Base-by-base conservation (phyloP, 192 early-diverging fungal genomes). In the Coemansia sp. region DNA sequence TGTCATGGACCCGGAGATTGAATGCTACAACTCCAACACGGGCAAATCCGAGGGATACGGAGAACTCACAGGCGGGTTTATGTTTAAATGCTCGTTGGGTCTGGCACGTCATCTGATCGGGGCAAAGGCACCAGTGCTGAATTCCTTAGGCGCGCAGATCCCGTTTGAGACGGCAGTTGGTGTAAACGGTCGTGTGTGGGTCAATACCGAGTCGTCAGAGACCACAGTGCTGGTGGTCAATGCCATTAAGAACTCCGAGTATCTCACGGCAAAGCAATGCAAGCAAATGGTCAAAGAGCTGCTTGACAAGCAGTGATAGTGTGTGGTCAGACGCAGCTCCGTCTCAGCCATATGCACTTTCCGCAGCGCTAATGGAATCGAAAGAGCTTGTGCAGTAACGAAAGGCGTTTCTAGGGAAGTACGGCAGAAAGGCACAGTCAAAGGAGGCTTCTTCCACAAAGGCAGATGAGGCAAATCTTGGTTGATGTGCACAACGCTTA, bases 1-100 rank as follows among this genome's bases (percentile, higher is more conserved):
- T 62, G 93, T 97, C 76, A 96, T 99, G 94, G 96, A 99, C 44
- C 92, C 97, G 9, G 97, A 99, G 64, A 68, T 99, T 16, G 92
- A 95, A 62, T 99, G 97, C 79, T 70, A 89, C 48, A 93, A 94
- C 65, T 88, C 90, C 9, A 72, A 85, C 16, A 88, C 90, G 0
- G 88, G 88, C 32, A 92, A 90, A 64, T 85, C 92, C 0, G 93
- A 94, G 62, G 95, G 94, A 8, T 98, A 84, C 78, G 97, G 97
- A 25, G 92, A 93, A 80, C 78, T 99, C 41, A 86, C 88, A 57
- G 84, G 72, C 22, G 95, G 95, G 10, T 91, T 87, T 60, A 73
- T 92, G 30, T 82, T 94, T 55, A 88, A 86, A 65, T 89, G 87
- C 59, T 96, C 94, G n/a, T 69, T 98, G 57, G 87, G 90, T 5